Percentiles rank a stretch among this genome's conserved stretches.
Conservation (phyloP, 257 asterid genomes). For the Echites panduratus region DNA sequence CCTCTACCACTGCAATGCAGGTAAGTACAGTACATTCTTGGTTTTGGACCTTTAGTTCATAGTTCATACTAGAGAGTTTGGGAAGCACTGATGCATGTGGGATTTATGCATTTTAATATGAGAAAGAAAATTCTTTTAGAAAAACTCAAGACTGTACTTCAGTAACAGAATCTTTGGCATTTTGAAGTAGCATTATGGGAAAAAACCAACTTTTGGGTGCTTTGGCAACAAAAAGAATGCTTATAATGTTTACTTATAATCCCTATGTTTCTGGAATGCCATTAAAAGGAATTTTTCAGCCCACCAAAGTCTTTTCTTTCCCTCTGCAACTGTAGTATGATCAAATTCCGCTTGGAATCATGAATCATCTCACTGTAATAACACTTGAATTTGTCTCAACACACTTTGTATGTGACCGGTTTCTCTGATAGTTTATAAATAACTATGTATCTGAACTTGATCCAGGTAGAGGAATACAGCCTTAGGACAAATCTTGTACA, state of each 20-base stretch:
- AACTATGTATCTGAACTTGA: neutral
- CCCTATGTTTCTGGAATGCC: neutral
- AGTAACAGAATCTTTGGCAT: neutral
- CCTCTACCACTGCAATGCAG: conserved; percentile 68
- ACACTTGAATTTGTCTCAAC: neutral
- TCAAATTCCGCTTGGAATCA: neutral
- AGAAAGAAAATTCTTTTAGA: too few relatives aligned
- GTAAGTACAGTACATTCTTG: conserved; percentile 26
- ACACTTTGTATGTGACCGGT: neutral
- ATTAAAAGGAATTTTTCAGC: neutral
- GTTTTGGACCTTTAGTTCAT: neutral
- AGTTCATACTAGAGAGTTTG: too few relatives aligned
- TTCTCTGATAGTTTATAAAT: neutral
- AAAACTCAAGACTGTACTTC: neutral
- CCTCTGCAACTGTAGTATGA: neutral
- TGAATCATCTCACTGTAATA: too few relatives aligned
- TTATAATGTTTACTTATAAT: neutral
- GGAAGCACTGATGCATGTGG: too few relatives aligned
- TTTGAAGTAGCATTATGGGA: neutral
- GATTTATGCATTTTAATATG: too few relatives aligned
- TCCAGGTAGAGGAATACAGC: conserved; percentile 80
- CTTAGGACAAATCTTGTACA: conserved; percentile 65
- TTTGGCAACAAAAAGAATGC: neutral
- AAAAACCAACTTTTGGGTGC: neutral
- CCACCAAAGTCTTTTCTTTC: neutral